A percentile compares a stretch with the other conserved stretches of the same genome.
phyloP scores from a whole-genome alignment of 495 filamentous ascomycete species.

The Friedmanniomyces simplex region DNA sequence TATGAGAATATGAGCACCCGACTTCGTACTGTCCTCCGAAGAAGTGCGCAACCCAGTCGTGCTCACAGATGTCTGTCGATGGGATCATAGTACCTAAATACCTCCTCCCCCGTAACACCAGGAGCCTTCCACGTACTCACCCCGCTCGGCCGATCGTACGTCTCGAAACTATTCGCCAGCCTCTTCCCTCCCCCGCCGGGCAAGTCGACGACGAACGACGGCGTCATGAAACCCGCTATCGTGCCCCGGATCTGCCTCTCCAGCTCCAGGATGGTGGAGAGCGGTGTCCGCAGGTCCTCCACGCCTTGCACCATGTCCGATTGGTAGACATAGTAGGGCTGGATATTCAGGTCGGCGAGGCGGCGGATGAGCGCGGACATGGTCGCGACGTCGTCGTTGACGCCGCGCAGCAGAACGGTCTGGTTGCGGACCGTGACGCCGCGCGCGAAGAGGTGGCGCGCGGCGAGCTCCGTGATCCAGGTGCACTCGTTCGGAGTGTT shows the following conservation, averaged over 20 bases:
- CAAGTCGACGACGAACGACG: conserved; percentile 50
- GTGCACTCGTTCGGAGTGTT: conserved; percentile 50
- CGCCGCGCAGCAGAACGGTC: conserved; percentile 42
- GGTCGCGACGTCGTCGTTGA: conserved; percentile 45
- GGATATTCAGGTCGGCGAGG: conserved; percentile 44
- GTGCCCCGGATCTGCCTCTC: conserved; percentile 45
- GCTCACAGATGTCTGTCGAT: neutral
- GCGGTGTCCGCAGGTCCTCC: conserved; percentile 52
- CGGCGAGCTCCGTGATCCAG: conserved; percentile 45
- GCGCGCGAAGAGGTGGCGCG: conserved; percentile 37
- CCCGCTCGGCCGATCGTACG: conserved; percentile 42
- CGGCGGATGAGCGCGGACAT: conserved; percentile 41
- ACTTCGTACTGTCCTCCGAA: neutral
- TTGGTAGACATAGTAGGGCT: conserved; percentile 52
- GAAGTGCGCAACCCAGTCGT: neutral
- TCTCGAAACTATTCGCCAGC: conserved; percentile 39
- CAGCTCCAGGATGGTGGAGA: conserved; percentile 45
- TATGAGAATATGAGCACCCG: neutral
- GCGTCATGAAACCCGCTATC: conserved; percentile 50
- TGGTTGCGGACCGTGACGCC: conserved; percentile 39
- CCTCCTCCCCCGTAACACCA: conserved; percentile 38
- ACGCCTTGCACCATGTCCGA: conserved; percentile 46
- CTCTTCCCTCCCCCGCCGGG: conserved; percentile 53
- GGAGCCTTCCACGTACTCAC: conserved; percentile 44
- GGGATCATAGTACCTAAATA: conserved; percentile 50